phyloP scores from a whole-genome alignment of 1,284 basidiomycete species.

The Pseudozyma tsukubaensis region DNA sequence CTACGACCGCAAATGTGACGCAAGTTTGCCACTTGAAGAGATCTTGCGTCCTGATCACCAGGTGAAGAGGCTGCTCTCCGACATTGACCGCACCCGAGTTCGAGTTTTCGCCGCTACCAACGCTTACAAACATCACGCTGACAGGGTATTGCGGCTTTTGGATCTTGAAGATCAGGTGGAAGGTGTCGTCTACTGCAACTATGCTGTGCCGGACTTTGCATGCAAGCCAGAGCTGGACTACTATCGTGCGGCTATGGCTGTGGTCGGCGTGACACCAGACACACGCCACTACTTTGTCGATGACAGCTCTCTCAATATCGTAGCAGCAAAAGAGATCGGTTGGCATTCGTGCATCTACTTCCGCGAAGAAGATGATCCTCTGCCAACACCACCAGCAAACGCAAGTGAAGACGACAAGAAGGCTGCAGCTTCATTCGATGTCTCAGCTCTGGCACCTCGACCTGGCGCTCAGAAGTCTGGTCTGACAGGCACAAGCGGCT shows the following conservation, averaged over 20 bases:
- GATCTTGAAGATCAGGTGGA: conserved; percentile 81
- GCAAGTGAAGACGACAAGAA: conserved; percentile 19
- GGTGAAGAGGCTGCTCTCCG: conserved; percentile 78
- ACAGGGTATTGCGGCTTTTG: conserved; percentile 81
- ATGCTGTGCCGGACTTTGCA: conserved; percentile 75
- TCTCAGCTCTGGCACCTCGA: conserved; percentile 15
- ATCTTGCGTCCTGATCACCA: conserved; percentile 78
- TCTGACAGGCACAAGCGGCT: conserved; percentile 9
- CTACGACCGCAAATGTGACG: conserved; percentile 86
- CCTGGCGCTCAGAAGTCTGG: not conserved
- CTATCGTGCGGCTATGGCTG: conserved; percentile 55
- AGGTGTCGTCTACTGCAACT: conserved; percentile 84
- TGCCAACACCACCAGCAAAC: conserved; percentile 8
- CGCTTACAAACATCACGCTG: conserved; percentile 77
- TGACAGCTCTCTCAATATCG: conserved; percentile 63
- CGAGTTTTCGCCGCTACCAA: conserved; percentile 71
- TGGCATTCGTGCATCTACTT: conserved; percentile 64
- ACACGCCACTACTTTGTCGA: conserved; percentile 64
- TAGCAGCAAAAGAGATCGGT: conserved; percentile 59
- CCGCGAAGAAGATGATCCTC: conserved; percentile 46
- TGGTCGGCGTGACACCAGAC: conserved; percentile 33
- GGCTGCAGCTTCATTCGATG: conserved; percentile 29
- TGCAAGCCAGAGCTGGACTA: conserved; percentile 80
- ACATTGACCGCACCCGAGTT: conserved; percentile 81
- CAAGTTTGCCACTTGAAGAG: conserved; percentile 82